These are phyloP conservation scores for Penicillium ochrochloron DNA, from an alignment of 495 filamentous ascomycete genomes.

Conservation along the genomic window DNA sequence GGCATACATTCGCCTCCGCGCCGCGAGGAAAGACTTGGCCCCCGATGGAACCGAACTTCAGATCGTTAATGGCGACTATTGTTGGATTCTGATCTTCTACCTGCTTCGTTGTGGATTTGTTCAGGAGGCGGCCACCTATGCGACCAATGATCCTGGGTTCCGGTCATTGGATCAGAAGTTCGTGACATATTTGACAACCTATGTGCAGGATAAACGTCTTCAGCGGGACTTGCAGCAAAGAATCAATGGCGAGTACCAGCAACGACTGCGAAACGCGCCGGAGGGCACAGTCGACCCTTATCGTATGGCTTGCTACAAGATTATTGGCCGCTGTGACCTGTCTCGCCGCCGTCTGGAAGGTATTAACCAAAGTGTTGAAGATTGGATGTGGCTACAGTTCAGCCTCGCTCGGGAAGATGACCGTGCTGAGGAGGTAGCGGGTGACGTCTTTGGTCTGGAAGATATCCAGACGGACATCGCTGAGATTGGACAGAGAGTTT, in stretches of 20 bases:
- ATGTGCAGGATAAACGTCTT: conserved; percentile 71
- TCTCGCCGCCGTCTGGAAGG: conserved; percentile 77
- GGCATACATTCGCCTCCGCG: conserved; percentile 82
- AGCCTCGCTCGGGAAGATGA: conserved; percentile 87
- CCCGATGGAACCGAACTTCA: conserved; percentile 76
- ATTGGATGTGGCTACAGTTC: conserved; percentile 98
- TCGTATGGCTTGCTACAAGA: conserved; percentile 95
- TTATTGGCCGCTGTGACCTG: conserved; percentile 93
- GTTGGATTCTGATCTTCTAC: conserved; percentile 94
- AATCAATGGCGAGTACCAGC: conserved; percentile 87
- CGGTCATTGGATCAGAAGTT: conserved; percentile 89
- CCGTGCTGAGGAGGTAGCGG: conserved; percentile 78
- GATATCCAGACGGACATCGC: conserved; percentile 83
- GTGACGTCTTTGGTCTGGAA: conserved; percentile 84
- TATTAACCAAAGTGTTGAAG: conserved; percentile 80
- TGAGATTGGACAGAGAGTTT: conserved; percentile 89
- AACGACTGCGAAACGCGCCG: conserved; percentile 78
- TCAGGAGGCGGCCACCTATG: conserved; percentile 83
- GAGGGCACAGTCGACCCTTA: conserved; percentile 92
- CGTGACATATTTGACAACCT: conserved; percentile 82
- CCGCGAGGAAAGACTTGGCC: conserved; percentile 76
- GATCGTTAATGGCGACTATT: conserved; percentile 72
- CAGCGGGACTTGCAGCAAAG: conserved; percentile 77
- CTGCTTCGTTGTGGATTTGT: conserved; percentile 86
- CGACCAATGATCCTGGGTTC: conserved; percentile 79